Conservation (phyloP, 768 basidiomycete genomes). For the Pulveroboletus sp. region DNA sequence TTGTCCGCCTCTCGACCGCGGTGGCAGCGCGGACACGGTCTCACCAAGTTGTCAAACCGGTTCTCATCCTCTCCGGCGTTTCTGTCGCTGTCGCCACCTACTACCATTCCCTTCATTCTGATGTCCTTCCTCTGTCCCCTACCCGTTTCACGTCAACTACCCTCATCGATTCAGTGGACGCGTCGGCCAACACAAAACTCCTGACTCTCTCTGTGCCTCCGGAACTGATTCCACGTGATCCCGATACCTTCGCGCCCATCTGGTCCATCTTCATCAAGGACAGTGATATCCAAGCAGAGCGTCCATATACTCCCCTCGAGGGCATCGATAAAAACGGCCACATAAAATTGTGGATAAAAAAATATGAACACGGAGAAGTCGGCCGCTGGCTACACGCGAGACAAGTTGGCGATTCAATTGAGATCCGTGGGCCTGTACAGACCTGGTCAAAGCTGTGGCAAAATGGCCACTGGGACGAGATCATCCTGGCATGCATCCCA, state of each 20-base stretch:
- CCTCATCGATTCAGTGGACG: slow-evolving; percentile 48
- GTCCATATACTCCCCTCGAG: slow-evolving; percentile 78
- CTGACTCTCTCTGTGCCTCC: slow-evolving; percentile 57
- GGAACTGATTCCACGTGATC: slow-evolving; percentile 30
- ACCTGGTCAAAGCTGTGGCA: slow-evolving; percentile 52
- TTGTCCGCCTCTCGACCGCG: background rate
- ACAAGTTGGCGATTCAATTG: slow-evolving; percentile 59
- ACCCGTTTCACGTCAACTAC: slow-evolving; percentile 54
- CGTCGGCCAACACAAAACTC: slow-evolving; percentile 59
- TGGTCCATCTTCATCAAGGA: slow-evolving; percentile 84
- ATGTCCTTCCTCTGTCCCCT: slow-evolving; percentile 44
- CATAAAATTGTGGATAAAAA: slow-evolving; percentile 80
- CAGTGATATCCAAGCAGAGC: slow-evolving; percentile 83
- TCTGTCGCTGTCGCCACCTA: slow-evolving; percentile 41
- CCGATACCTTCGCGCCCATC: slow-evolving; percentile 40
- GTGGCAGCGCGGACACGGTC: background rate
- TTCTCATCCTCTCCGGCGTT: slow-evolving; percentile 35
- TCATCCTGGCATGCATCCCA: slow-evolving; percentile 57
- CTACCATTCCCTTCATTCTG: slow-evolving; percentile 52
- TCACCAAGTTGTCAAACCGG: slow-evolving; percentile 2
- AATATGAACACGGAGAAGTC: slow-evolving; percentile 74
- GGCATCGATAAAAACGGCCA: slow-evolving; percentile 63
- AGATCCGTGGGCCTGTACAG: slow-evolving; percentile 69
- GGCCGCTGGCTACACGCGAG: slow-evolving; percentile 79
- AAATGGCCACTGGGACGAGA: slow-evolving; percentile 68